These are phyloP conservation scores for Bathelium albidoporum DNA, from an alignment of 495 filamentous ascomycete species.

Conservation along the genomic window DNA sequence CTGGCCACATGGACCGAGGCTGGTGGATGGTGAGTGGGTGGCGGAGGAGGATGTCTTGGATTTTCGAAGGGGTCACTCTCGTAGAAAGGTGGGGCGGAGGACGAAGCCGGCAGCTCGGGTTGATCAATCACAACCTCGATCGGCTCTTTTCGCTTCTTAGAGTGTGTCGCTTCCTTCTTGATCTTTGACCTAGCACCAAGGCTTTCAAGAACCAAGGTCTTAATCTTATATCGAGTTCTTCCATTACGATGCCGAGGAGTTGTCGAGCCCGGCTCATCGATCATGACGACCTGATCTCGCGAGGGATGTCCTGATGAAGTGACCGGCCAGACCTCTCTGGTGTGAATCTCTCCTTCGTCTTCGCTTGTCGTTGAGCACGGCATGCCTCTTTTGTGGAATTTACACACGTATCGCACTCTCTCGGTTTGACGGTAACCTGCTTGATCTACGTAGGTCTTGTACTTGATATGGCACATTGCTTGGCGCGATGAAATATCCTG, in stretches of 20 bases:
- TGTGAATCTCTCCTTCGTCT: background rate
- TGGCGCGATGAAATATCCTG: background rate
- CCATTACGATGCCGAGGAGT: background rate
- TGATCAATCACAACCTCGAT: conserved; percentile 1
- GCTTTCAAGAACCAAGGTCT: conserved; percentile 1
- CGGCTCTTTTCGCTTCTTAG: background rate
- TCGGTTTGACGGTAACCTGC: background rate
- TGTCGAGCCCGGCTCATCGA: background rate
- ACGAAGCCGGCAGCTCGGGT: background rate
- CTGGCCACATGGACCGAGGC: background rate
- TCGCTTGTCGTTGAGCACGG: background rate
- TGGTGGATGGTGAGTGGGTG: conserved; percentile 1
- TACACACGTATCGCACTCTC: background rate
- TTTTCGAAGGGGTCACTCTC: background rate
- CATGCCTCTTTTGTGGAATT: background rate
- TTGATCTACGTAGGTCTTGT: background rate
- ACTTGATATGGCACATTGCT: background rate
- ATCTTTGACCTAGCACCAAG: background rate
- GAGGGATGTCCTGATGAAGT: conserved; percentile 1
- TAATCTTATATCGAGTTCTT: background rate
- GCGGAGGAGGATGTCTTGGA: background rate
- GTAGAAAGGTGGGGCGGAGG: background rate
- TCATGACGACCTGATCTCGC: background rate
- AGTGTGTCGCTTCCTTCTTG: background rate
- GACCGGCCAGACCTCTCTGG: background rate